These are phyloP conservation scores for Salvia miltiorrhiza DNA, from an alignment of 257 asterid species.

Conservation along the genomic window DNA sequence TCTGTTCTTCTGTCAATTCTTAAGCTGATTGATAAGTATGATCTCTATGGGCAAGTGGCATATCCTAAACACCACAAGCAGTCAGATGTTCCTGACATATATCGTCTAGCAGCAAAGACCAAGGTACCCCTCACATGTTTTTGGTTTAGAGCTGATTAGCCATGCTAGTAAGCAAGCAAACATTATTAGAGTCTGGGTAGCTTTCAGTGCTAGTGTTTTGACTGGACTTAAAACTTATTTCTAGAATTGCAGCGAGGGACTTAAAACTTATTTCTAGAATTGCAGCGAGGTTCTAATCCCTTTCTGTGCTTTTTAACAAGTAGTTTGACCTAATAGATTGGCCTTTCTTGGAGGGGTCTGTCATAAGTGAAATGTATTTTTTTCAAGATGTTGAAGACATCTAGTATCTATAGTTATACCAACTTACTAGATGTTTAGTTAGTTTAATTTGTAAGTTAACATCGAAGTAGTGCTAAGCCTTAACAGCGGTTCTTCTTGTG, in stretches of 20 bases:
- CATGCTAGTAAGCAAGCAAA: conserved; percentile 13
- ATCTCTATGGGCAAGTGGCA: conserved; percentile 98
- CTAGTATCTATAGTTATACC: too few relatives aligned
- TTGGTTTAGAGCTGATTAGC: conserved; percentile 15
- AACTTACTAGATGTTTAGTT: too few relatives aligned
- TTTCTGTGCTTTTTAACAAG: not conserved
- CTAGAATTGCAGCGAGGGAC: not conserved
- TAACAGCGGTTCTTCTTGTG: too few relatives aligned
- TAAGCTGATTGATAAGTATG: conserved; percentile 85
- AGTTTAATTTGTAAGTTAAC: too few relatives aligned
- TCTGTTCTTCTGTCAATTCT: conserved; percentile 87
- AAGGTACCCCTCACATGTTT: conserved; percentile 48
- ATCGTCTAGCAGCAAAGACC: conserved; percentile 94
- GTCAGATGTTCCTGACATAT: conserved; percentile 86
- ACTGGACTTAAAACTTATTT: not conserved
- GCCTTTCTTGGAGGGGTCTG: not conserved
- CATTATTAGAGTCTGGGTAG: not conserved
- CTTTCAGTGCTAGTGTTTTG: not conserved
- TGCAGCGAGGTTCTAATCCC: not conserved
- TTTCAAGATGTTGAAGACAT: not conserved
- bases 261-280: conserved; percentile 2
- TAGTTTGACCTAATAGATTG: not conserved
- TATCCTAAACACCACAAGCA: conserved; percentile 98
- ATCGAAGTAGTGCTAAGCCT: too few relatives aligned
- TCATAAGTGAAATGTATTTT: not conserved